A percentile compares a stretch with the other conserved stretches of the same genome.
Evolutionary conservation across 1,284 basidiomycete species (phyloP).

Genomic region (Gomphus sp.): DNA sequence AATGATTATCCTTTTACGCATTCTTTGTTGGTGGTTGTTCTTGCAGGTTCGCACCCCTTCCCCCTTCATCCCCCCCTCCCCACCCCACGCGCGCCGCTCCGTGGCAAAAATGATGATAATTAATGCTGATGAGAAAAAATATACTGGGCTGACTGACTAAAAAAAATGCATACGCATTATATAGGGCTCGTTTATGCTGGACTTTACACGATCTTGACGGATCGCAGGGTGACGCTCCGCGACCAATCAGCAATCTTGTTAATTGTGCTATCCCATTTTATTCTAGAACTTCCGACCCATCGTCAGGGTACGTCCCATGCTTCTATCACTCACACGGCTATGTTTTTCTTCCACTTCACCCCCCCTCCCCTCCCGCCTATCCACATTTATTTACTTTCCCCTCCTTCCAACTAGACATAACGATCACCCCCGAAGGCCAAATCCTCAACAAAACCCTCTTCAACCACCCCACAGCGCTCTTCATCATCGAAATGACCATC

Average conservation of each 20-base stretch:
- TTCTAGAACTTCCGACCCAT: slow-evolving; percentile 23
- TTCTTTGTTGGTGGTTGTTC: slow-evolving; percentile 19
- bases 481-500: slow-evolving; percentile 20
- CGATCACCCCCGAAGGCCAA: slow-evolving; percentile 19
- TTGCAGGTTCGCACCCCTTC: slow-evolving; percentile 15
- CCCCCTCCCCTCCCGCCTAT: too few relatives aligned
- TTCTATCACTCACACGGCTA: background rate
- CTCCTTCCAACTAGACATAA: slow-evolving; percentile 19
- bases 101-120: too few relatives aligned
- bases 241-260: slow-evolving; percentile 18
- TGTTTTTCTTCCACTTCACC: too few relatives aligned
- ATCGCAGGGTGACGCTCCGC: slow-evolving; percentile 14
- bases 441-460: slow-evolving; percentile 16
- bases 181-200: slow-evolving; percentile 16
- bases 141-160: too few relatives aligned
- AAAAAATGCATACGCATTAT: too few relatives aligned
- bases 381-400: background rate
- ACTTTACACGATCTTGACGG: slow-evolving; percentile 15
- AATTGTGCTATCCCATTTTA: slow-evolving; percentile 19
- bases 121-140: too few relatives aligned
- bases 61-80: too few relatives aligned
- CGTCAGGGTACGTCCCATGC: slow-evolving; percentile 14
- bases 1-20: slow-evolving; percentile 24
- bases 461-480: slow-evolving; percentile 18
- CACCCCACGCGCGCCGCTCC: too few relatives aligned